Percentiles rank a stretch among this genome's conserved stretches.
Evolutionary conservation across 352 stramenopile genomes (phyloP).

Genomic region (Thraustochytrium striatum): DNA sequence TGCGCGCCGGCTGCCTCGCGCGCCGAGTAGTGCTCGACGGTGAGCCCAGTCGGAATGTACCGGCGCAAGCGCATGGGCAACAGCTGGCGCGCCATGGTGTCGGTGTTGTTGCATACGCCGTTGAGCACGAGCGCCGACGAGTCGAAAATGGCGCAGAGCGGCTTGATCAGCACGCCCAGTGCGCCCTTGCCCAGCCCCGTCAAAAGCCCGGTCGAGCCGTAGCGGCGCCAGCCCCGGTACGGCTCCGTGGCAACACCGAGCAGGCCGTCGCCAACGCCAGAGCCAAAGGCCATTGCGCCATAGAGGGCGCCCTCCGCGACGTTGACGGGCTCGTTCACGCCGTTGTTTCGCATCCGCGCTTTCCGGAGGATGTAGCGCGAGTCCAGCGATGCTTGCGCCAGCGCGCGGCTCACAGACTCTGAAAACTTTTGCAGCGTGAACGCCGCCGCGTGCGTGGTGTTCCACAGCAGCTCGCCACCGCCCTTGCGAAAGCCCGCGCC

Average conservation of each 20-base stretch:
- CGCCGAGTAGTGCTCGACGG: conserved; percentile 15
- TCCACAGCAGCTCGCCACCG: conserved; percentile 21
- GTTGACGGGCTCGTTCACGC: conserved; percentile 46
- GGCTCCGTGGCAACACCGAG: conserved; percentile 11
- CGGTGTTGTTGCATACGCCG: conserved; percentile 44
- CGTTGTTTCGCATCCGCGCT: conserved; percentile 15
- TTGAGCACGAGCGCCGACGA: conserved; percentile 17
- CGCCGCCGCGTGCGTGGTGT: conserved; percentile 21
- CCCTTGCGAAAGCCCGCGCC: conserved; percentile 37
- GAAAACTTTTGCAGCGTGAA: conserved; percentile 42
- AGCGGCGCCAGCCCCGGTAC: neutral
- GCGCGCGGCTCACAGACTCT: conserved; percentile 22
- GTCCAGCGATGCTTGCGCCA: conserved; percentile 39
- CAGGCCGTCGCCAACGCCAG: conserved; percentile 4
- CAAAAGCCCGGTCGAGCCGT: neutral
- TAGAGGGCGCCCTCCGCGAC: neutral
- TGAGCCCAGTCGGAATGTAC: neutral
- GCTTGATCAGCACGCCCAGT: conserved; percentile 31
- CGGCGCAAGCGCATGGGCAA: conserved; percentile 24
- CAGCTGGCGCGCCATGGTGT: conserved; percentile 36
- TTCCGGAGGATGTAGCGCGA: conserved; percentile 9
- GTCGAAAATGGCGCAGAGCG: conserved; percentile 42
- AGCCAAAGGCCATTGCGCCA: neutral
- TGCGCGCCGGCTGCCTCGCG: conserved; percentile 22
- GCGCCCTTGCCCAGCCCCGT: conserved; percentile 11